phyloP scores from a whole-genome alignment of 2,329 filamentous ascomycete genomes.

The Phyllosticta paracitricarpa region DNA sequence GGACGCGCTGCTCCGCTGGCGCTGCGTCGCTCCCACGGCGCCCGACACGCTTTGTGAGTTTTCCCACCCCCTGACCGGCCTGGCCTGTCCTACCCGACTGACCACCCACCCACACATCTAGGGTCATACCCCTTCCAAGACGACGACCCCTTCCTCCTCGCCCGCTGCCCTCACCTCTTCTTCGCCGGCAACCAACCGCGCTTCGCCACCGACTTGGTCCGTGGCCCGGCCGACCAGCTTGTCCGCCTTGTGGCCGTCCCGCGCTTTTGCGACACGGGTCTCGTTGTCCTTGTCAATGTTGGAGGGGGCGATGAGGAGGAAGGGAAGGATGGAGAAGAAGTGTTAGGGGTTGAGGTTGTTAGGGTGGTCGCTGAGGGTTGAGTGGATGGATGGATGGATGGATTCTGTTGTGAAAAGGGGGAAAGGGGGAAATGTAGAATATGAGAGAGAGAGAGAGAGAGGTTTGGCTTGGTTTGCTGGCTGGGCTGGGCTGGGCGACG shows the following conservation, averaged over 20 bases:
- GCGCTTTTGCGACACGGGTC: conserved; percentile 64
- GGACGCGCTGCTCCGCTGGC: conserved; percentile 90
- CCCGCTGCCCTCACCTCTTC: conserved; percentile 79
- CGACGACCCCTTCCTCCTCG: conserved; percentile 80
- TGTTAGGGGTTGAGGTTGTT: conserved; percentile 33
- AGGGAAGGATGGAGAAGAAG: conserved; percentile 55
- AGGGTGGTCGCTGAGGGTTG: conserved; percentile 16
- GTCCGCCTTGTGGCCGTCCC: conserved; percentile 78
- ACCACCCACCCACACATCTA: conserved; percentile 24
- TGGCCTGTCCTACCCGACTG: too few species aligned
- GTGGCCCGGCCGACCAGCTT: conserved; percentile 54
- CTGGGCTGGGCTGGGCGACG: too few species aligned
- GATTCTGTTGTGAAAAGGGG: not conserved
- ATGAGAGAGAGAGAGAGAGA: too few species aligned
- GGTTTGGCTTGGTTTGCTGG: too few species aligned
- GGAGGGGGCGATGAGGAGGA: conserved; percentile 64
- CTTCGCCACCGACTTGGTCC: conserved; percentile 63
- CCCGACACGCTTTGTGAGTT: conserved; percentile 86
- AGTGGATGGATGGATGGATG: not conserved
- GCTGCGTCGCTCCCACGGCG: conserved; percentile 82
- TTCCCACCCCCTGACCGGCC: not conserved
- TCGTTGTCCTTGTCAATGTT: conserved; percentile 73
- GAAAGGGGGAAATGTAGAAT: too few species aligned
- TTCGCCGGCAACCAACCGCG: conserved; percentile 77
- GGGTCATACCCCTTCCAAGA: conserved; percentile 96